These are phyloP conservation scores for Discostella stelligeroides DNA, from an alignment of 108 stramenopile species.

Conservation along the genomic window DNA sequence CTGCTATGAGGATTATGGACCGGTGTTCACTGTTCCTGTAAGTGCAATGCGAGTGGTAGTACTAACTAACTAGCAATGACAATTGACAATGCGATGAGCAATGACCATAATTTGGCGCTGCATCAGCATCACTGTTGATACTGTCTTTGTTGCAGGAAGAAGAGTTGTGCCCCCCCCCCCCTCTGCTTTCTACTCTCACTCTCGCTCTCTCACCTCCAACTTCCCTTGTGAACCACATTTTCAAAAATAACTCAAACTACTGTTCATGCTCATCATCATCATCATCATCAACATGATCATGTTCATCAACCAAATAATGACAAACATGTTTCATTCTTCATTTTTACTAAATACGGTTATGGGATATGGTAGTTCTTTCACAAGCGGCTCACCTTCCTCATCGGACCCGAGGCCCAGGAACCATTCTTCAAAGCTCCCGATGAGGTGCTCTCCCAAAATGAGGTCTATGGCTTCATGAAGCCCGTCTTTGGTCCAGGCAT, in stretches of 20 bases:
- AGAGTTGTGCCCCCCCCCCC: no score
- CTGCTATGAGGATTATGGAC: conserved; percentile 85
- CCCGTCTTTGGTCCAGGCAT: conserved; percentile 96
- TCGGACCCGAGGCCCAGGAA: conserved; percentile 96
- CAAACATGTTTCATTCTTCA: background rate
- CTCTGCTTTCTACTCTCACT: no score
- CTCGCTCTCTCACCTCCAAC: background rate
- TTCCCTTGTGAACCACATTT: background rate
- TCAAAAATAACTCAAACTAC: no score
- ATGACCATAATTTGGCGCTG: no score
- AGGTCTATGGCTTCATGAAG: conserved; percentile 97
- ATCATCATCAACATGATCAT: background rate
- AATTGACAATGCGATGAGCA: no score
- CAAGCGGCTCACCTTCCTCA: conserved; percentile 94
- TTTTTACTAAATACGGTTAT: no score
- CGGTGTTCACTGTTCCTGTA: conserved; percentile 92
- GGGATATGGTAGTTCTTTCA: conserved; percentile 79
- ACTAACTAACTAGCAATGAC: background rate
- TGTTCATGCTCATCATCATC: no score
- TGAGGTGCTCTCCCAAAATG: conserved; percentile 92
- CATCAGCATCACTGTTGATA: no score
- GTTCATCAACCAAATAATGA: no score
- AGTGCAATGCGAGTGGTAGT: conserved; percentile 32
- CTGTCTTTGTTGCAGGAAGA: background rate
- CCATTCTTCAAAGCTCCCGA: conserved; percentile 95